These are phyloP conservation scores for Blumeriella jaapii DNA, from an alignment of 2,329 filamentous ascomycete genomes.

Conservation along the genomic window DNA sequence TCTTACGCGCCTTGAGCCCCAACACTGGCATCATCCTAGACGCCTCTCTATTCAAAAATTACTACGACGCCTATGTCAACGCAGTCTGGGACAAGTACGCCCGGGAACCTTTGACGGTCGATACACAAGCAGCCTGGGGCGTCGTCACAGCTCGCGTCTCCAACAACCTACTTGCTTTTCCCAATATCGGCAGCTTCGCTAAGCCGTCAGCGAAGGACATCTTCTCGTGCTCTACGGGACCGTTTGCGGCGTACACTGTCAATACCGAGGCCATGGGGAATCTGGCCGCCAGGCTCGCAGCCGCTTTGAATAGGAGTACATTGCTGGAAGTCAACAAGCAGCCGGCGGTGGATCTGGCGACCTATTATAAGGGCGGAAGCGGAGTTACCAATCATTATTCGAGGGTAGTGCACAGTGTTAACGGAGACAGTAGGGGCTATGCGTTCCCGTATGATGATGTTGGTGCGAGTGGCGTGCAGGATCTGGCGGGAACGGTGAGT, in stretches of 20 bases:
- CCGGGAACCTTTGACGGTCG: slow-evolving; percentile 38
- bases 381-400: slow-evolving; percentile 51
- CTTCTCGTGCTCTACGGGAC: slow-evolving; percentile 53
- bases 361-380: slow-evolving; percentile 38
- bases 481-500: slow-evolving; percentile 40
- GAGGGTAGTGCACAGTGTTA: slow-evolving; percentile 43
- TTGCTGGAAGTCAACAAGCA: slow-evolving; percentile 31
- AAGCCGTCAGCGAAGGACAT: slow-evolving; percentile 51
- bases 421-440: slow-evolving; percentile 49
- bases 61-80: slow-evolving; percentile 35
- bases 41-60: slow-evolving; percentile 35
- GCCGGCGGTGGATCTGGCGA: slow-evolving; percentile 36
- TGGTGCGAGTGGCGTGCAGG: slow-evolving; percentile 46
- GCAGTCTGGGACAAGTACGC: slow-evolving; percentile 32
- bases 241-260: slow-evolving; percentile 34
- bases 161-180: slow-evolving; percentile 26
- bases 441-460: slow-evolving; percentile 60
- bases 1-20: slow-evolving; percentile 34
- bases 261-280: slow-evolving; percentile 13
- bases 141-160: slow-evolving; percentile 38
- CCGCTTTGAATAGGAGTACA: slow-evolving; percentile 17
- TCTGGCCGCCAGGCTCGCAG: slow-evolving; percentile 14
- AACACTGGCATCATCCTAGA: slow-evolving; percentile 30
- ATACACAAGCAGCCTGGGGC: slow-evolving; percentile 51
- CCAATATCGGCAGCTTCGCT: slow-evolving; percentile 37